These are phyloP conservation scores for Lentinus polychrous DNA, from an alignment of 1,284 basidiomycete genomes.

Conservation along the genomic window DNA sequence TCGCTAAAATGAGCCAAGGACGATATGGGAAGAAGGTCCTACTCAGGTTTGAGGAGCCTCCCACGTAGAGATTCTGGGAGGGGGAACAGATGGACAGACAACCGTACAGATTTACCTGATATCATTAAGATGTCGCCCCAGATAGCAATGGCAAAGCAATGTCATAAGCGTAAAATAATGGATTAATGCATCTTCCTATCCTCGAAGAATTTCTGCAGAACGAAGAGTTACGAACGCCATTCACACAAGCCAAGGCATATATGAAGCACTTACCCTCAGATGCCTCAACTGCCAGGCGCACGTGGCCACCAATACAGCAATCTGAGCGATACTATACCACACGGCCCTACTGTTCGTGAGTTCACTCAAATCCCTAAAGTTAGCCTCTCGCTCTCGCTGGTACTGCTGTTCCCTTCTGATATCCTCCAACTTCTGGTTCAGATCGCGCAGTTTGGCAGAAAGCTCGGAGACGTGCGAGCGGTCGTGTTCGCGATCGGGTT, in stretches of 20 bases:
- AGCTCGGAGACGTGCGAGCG: constrained; percentile 84
- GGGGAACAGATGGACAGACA: too few species aligned
- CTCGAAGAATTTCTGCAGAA: constrained; percentile 74
- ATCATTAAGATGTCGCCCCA: too few species aligned
- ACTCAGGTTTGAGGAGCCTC: constrained; percentile 40
- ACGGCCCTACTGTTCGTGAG: constrained; percentile 83
- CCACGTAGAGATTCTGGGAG: background rate
- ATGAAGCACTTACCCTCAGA: constrained; percentile 60
- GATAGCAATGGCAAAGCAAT: too few species aligned
- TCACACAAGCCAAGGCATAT: background rate
- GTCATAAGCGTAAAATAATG: background rate
- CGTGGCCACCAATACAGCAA: constrained; percentile 76
- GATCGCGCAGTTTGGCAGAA: constrained; percentile 79
- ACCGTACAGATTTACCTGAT: too few species aligned
- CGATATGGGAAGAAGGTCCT: constrained; percentile 67
- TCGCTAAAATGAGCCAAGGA: constrained; percentile 45
- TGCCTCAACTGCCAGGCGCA: constrained; percentile 93
- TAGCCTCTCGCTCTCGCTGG: constrained; percentile 92
- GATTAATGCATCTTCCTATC: constrained; percentile 68
- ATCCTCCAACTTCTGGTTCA: constrained; percentile 91
- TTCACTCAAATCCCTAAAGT: constrained; percentile 88
- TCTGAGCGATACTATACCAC: constrained; percentile 90
- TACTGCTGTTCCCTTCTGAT: constrained; percentile 96
- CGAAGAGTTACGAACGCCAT: background rate
- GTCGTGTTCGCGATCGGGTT: constrained; percentile 77